phyloP scores from a whole-genome alignment of 1,139 yeast species.

The Yamadazyma membranifaciens region DNA sequence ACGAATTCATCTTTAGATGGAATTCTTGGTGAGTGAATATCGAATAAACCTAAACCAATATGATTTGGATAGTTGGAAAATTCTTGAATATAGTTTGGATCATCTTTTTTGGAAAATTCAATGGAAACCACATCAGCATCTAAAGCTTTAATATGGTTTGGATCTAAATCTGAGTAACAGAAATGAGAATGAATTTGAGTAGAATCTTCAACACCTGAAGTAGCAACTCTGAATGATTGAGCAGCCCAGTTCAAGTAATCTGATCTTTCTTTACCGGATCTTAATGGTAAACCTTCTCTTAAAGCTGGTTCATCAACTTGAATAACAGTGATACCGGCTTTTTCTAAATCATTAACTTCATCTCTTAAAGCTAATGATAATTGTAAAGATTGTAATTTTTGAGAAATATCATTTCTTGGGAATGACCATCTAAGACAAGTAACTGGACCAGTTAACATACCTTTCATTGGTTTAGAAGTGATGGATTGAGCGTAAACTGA shows the following conservation, averaged over 20 bases:
- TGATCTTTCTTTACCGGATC: constrained; percentile 95
- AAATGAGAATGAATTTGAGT: constrained; percentile 99
- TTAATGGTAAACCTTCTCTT: constrained; percentile 99
- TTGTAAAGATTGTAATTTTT: constrained; percentile 94
- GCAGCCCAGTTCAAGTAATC: constrained; percentile 99
- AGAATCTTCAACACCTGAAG: constrained; percentile 92
- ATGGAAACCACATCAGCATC: constrained; percentile 99
- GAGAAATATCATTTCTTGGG: constrained; percentile 99
- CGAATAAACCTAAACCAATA: constrained; percentile 98
- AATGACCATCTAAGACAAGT: constrained; percentile 99
- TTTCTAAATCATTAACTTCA: constrained; percentile 96
- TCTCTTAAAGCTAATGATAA: constrained; percentile 97
- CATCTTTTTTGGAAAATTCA: constrained; percentile 99
- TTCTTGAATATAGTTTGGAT: constrained; percentile 95
- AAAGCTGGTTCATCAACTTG: constrained; percentile 99
- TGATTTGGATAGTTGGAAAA: constrained; percentile 98
- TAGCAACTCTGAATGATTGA: constrained; percentile 98
- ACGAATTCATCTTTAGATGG: constrained; percentile 97
- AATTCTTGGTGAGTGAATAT: constrained; percentile 99
- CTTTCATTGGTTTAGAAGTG: constrained; percentile 95
- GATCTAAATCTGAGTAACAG: constrained; percentile 99
- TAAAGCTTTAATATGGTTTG: constrained; percentile 98
- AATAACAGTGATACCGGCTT: constrained; percentile 95
- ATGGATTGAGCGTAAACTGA: constrained; percentile 98
- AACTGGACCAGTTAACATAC: constrained; percentile 99